Percentiles rank a stretch among this genome's conserved stretches.
These are phyloP conservation scores for Meyerozyma sp. DNA, from an alignment of 1,139 yeast genomes.

Conservation along the genomic window DNA sequence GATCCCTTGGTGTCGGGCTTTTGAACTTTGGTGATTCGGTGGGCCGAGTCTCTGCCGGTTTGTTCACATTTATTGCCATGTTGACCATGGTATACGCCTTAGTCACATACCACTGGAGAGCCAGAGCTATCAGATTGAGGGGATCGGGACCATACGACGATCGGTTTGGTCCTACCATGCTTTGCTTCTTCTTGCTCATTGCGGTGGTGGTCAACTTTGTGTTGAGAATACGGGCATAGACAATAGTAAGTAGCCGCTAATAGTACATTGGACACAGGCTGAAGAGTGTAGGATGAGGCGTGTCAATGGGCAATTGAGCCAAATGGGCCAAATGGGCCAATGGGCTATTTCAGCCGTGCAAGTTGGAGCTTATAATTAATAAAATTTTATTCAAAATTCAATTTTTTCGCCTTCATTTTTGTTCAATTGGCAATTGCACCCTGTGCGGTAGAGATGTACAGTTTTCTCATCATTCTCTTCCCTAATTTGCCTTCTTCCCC, in stretches of 20 bases:
- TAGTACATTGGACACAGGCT: not conserved
- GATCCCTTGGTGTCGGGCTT: constrained; percentile 93
- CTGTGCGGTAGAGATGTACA: too few relatives aligned
- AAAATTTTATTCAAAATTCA: too few relatives aligned
- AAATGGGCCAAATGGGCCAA: too few relatives aligned
- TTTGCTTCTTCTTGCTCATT: constrained; percentile 84
- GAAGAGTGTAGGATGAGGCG: too few relatives aligned
- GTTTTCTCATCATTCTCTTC: not conserved
- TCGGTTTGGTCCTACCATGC: constrained; percentile 97
- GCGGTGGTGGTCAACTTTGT: constrained; percentile 92
- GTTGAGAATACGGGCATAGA: constrained; percentile 62
- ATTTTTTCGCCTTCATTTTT: too few relatives aligned
- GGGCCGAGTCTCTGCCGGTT: constrained; percentile 89
- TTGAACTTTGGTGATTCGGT: constrained; percentile 93
- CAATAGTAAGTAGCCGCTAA: too few relatives aligned
- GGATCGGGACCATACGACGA: constrained; percentile 99
- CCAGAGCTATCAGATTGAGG: constrained; percentile 93
- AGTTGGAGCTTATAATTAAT: too few relatives aligned
- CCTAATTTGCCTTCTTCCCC: not conserved
- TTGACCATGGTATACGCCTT: constrained; percentile 95
- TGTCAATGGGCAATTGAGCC: too few relatives aligned
- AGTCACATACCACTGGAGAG: constrained; percentile 98
- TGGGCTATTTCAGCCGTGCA: too few relatives aligned
- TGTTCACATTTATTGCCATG: constrained; percentile 94
- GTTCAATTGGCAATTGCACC: too few relatives aligned